Evolutionary conservation across 2,329 filamentous ascomycete genomes (phyloP).

Genomic region (Cercospora brassicicola): DNA sequence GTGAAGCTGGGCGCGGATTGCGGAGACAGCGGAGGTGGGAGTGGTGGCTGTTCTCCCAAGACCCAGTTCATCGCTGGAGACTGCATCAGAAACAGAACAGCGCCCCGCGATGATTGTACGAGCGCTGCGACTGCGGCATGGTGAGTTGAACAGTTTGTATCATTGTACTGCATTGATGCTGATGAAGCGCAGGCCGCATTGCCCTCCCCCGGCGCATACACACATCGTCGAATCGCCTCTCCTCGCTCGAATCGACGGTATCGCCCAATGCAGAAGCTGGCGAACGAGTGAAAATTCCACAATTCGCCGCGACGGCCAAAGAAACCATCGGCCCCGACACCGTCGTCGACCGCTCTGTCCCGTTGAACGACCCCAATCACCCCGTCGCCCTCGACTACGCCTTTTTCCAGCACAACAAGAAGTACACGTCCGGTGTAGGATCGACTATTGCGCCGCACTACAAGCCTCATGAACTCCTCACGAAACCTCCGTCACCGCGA

Average conservation of each 20-base stretch:
- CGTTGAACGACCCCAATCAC: conserved; percentile 38
- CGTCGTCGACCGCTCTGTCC: conserved; percentile 36
- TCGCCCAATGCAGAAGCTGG: conserved; percentile 4
- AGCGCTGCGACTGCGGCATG: conserved; percentile 44
- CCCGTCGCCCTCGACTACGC: conserved; percentile 45
- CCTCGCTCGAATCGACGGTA: conserved; percentile 36
- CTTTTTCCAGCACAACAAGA: conserved; percentile 45
- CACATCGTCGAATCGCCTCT: conserved; percentile 25
- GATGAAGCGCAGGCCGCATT: conserved; percentile 39
- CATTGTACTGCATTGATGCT: background rate
- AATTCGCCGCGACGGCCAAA: conserved; percentile 12
- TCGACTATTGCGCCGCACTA: conserved; percentile 55
- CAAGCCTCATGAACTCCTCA: conserved; percentile 64
- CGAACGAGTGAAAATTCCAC: conserved; percentile 12
- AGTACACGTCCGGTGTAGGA: conserved; percentile 42
- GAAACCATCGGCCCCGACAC: conserved; percentile 4
- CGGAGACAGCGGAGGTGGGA: conserved; percentile 1
- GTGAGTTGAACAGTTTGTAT: conserved; percentile 28
- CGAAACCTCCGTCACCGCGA: conserved; percentile 70
- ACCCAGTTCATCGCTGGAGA: background rate
- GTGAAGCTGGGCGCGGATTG: conserved; percentile 6
- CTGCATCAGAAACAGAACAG: background rate
- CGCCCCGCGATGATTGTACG: conserved; percentile 45
- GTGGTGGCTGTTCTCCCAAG: background rate
- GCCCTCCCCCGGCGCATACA: conserved; percentile 39